A percentile compares a stretch with the other conserved stretches of the same genome.
phyloP scores from a whole-genome alignment of 352 stramenopile genomes.

The Saprolegnia parasitica region DNA sequence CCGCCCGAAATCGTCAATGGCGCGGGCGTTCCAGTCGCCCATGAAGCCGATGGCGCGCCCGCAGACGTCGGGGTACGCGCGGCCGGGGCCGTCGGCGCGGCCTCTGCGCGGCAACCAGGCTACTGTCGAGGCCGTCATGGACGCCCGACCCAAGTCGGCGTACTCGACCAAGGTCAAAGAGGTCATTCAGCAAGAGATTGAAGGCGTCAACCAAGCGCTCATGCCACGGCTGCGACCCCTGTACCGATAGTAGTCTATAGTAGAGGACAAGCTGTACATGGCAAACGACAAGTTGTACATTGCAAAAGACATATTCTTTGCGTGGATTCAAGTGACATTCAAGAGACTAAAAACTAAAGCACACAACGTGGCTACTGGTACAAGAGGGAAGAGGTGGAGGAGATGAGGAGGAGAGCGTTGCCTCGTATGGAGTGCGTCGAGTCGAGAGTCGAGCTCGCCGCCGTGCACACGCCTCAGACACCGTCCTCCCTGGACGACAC shows the following conservation, averaged over 20 bases:
- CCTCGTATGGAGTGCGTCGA: not conserved
- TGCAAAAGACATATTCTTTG: constrained; percentile 9
- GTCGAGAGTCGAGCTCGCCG: too few relatives aligned
- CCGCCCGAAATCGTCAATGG: not conserved
- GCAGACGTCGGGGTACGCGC: not conserved
- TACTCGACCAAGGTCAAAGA: not conserved
- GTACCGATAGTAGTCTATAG: constrained; percentile 18
- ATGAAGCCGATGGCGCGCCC: constrained; percentile 1
- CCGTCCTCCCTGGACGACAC: constrained; percentile 23
- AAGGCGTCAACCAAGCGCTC: constrained; percentile 31
- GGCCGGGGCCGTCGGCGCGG: not conserved
- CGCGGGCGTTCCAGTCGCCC: not conserved
- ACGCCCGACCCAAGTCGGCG: constrained; percentile 6
- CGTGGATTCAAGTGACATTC: not conserved
- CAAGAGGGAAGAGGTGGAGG: constrained; percentile 31
- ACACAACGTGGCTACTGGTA: constrained; percentile 26
- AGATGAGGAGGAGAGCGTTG: not conserved
- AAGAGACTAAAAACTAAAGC: not conserved
- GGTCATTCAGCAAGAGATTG: not conserved
- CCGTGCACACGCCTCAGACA: constrained; percentile 7
- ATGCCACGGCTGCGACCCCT: constrained; percentile 12
- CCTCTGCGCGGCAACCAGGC: constrained; percentile 1
- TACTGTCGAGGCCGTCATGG: constrained; percentile 3
- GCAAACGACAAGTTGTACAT: constrained; percentile 4
- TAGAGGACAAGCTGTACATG: not conserved